Base-by-base conservation (phyloP, 352 stramenopile genomes). In the Phytopythium mirpurense region DNA sequence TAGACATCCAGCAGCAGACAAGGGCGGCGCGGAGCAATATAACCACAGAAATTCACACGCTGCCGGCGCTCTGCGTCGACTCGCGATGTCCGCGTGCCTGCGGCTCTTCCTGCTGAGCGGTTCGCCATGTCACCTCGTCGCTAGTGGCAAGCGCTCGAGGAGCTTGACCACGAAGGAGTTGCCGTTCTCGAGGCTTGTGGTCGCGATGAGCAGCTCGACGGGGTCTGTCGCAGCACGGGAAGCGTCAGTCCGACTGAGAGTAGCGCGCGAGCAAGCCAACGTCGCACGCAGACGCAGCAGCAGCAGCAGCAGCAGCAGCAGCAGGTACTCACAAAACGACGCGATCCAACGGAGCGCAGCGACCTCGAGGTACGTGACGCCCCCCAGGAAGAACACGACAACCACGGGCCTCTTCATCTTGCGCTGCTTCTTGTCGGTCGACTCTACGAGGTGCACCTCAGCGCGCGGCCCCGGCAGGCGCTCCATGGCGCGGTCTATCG, bases 321-420 rank as follows among this genome's bases (percentile, higher is more conserved):
- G 18, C 16, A 11, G 21, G 27, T 23, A 42, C 78, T 57, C 66
- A 88, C 78, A 88, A 45, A 85, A 87, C 9, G 68, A 75, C 12
- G 70, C 53, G 23, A 90, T 72, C 78, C 78, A 93, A 9, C 83
- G 72, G 14, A 93, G 59, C 10, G 81, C 83, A 12, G 83, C 79
- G 42, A 92, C 70, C 48, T 94, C 83, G 18, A 83, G 57, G 50
- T 82, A 86, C 9, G 79, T 87, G 5, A 91, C 64, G 6, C 82
- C 82, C 2, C 83, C 82, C 0, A 90, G 67, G 54, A 92, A 74
- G 29, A 67, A 88, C 47, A 89, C 70, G 7, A 92, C 62, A 1
- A 90, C 54, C 10, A 87, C 68, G 0, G 57, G 65, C 49, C 80
- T 79, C 48, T 79, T 85, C 57, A 67, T 70, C 24, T 63, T 67